Conservation (phyloP, 129 eudicot species). For the Tagetes patula region DNA sequence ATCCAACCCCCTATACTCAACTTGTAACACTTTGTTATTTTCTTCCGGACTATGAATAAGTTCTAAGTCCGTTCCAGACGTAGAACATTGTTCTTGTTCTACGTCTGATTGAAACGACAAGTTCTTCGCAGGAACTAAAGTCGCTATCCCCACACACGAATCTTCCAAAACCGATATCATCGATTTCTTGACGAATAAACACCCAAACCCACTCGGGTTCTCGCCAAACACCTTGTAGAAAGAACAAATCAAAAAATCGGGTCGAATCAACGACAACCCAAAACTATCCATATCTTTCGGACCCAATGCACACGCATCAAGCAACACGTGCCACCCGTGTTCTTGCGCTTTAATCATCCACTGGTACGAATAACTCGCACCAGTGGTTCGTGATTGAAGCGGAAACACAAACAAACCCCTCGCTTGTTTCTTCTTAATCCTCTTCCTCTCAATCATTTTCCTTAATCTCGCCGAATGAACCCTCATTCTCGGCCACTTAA, state of each 20-base stretch:
- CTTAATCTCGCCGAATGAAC: constrained; percentile 52
- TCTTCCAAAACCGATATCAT: constrained; percentile 45
- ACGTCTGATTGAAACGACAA: constrained; percentile 31
- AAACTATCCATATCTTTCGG: constrained; percentile 94
- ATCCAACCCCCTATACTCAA: constrained; percentile 71
- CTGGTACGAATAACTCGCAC: constrained; percentile 79
- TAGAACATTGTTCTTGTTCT: constrained; percentile 27
- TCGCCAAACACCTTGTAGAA: constrained; percentile 88
- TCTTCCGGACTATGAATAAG: background rate
- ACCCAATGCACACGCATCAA: constrained; percentile 85
- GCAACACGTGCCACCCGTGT: constrained; percentile 90
- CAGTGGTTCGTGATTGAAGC: constrained; percentile 73
- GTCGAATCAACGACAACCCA: constrained; percentile 70
- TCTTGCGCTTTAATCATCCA: constrained; percentile 89
- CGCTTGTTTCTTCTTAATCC: constrained; percentile 38
- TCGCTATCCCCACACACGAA: constrained; percentile 54
- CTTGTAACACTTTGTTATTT: background rate
- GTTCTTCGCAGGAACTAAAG: constrained; percentile 46
- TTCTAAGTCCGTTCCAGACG: constrained; percentile 52
- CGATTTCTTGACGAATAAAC: constrained; percentile 79
- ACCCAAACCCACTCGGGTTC: constrained; percentile 89
- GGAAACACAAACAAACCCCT: constrained; percentile 77
- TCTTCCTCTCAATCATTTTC: constrained; percentile 53
- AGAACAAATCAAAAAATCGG: constrained; percentile 81
- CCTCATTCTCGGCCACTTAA: constrained; percentile 75